Base-by-base conservation (phyloP, 495 filamentous ascomycete species). In the Xylona heveae region DNA sequence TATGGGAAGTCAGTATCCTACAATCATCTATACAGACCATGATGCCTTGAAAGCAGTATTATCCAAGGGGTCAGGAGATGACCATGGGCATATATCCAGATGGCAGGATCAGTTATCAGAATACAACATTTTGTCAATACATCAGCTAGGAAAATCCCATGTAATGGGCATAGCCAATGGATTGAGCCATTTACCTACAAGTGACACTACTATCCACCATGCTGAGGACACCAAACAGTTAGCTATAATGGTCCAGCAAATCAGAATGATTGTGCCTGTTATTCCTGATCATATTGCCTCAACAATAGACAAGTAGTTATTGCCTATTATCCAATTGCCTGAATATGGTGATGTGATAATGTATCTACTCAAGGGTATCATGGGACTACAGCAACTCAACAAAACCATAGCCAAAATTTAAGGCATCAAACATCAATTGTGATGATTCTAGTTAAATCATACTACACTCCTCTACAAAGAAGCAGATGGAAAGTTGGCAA, bases 31-130 rank as follows among this genome's bases (percentile, higher is more conserved):
- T 28, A 31, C 13, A n/a, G 14, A 34, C n/a, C 20, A 34, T 9
- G 8, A 23, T 6, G 20, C 31, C 15, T 34, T 34, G 12, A 1
- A n/a, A 13, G 21, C 23, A 2, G 24, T 34, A 2, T 22, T 34
- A 3, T 3, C 18, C 1, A 34, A 34, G 7, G 20, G 31, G 13
- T n/a, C n/a, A n/a, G 14, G 9, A 10, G 23, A 34, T 12, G 20
- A 15, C 10, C 18, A 8, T 6, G 13, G 4, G 9, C 13, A 22
- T 3, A 34, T 34, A 3, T 3, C 9, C 2, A 2, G 24, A 6
- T 34, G 20, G 13, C 31, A 34, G 15, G 31, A 34, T 22, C 3
- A 22, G 23, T n/a, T 34, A 30, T 18, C 18, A 5, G 31, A 34
- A 30, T 34, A 34, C 9, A 12, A 34, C 9, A 21, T 34, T 4